Percentiles rank a stretch among this genome's conserved stretches.
Conservation (phyloP, 2,329 filamentous ascomycete genomes). For the Bimuria novae-zelandiae region DNA sequence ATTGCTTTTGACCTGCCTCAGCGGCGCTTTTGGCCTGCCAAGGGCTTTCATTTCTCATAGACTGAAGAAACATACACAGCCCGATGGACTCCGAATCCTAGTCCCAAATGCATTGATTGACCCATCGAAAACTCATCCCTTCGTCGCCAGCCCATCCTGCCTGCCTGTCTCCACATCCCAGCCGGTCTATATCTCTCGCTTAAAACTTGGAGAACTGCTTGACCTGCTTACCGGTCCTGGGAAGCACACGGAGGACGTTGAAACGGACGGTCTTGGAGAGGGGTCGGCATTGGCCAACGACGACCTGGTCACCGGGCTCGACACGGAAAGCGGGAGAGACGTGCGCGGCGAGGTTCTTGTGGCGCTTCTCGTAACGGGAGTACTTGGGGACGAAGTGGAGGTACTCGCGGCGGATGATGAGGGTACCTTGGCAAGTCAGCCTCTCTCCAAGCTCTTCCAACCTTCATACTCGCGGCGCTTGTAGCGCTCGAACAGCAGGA, state of each 20-base stretch:
- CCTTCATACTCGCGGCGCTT: neutral
- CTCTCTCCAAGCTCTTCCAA: slow-evolving; percentile 16
- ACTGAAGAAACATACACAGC: slow-evolving; percentile 48
- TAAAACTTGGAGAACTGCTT: slow-evolving; percentile 99
- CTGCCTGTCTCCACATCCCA: slow-evolving; percentile 20
- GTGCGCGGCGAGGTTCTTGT: slow-evolving; percentile 99
- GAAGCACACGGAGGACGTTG: slow-evolving; percentile 98
- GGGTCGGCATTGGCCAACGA: slow-evolving; percentile 98
- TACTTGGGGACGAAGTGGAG: slow-evolving; percentile 99
- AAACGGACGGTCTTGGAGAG: slow-evolving; percentile 99
- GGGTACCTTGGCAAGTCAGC: slow-evolving; percentile 58
- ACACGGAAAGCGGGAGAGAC: slow-evolving; percentile 99
- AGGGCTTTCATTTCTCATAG: slow-evolving; percentile 49
- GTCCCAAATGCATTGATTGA: slow-evolving; percentile 47
- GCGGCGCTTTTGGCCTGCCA: slow-evolving; percentile 41
- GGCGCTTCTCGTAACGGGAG: slow-evolving; percentile 99
- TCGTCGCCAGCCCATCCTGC: slow-evolving; percentile 29
- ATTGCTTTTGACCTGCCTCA: slow-evolving; percentile 44
- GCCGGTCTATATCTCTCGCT: slow-evolving; percentile 44
- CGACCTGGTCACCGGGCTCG: slow-evolving; percentile 98
- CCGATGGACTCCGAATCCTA: slow-evolving; percentile 47
- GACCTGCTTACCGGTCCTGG: slow-evolving; percentile 94
- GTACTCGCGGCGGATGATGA: slow-evolving; percentile 99
- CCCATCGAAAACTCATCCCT: slow-evolving; percentile 41
- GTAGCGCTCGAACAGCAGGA: neutral